These are phyloP conservation scores for Geopyxis carbonaria DNA, from an alignment of 495 filamentous ascomycete species.

Conservation along the genomic window DNA sequence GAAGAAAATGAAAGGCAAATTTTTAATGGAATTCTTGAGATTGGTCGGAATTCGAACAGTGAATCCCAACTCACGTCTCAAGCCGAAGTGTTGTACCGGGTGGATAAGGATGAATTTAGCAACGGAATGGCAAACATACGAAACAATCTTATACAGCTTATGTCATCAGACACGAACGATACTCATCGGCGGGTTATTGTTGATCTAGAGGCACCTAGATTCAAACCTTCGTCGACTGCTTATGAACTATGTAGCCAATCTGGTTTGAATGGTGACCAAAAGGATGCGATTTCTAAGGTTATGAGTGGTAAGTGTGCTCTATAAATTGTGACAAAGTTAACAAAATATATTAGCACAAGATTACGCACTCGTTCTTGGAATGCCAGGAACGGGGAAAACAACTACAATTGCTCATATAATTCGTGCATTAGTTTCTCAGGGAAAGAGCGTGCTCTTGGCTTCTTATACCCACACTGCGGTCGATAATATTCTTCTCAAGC, in stretches of 20 bases:
- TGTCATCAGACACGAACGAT: conserved; percentile 35
- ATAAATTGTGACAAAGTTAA: background rate
- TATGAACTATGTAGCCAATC: conserved; percentile 36
- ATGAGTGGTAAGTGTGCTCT: conserved; percentile 44
- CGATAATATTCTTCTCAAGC: conserved; percentile 90
- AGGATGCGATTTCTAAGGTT: conserved; percentile 70
- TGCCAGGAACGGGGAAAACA: conserved; percentile 96
- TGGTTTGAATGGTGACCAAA: conserved; percentile 68
- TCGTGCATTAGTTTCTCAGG: conserved; percentile 68
- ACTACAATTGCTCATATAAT: conserved; percentile 97
- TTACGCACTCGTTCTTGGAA: conserved; percentile 87
- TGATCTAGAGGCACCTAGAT: conserved; percentile 50
- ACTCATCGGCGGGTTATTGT: conserved; percentile 64
- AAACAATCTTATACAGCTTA: conserved; percentile 80
- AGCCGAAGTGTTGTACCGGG: conserved; percentile 48
- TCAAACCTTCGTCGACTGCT: conserved; percentile 44
- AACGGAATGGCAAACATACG: conserved; percentile 91
- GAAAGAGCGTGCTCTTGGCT: conserved; percentile 81
- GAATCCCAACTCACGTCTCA: conserved; percentile 24
- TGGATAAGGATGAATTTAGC: conserved; percentile 96
- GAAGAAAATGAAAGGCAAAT: conserved; percentile 58
- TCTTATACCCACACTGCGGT: conserved; percentile 96
- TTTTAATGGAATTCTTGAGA: conserved; percentile 84
- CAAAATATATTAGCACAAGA: conserved; percentile 41
- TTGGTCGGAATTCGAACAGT: conserved; percentile 32